Conservation (phyloP, 805 yeast genomes). For the Cyberlindnera subsufficiens region DNA sequence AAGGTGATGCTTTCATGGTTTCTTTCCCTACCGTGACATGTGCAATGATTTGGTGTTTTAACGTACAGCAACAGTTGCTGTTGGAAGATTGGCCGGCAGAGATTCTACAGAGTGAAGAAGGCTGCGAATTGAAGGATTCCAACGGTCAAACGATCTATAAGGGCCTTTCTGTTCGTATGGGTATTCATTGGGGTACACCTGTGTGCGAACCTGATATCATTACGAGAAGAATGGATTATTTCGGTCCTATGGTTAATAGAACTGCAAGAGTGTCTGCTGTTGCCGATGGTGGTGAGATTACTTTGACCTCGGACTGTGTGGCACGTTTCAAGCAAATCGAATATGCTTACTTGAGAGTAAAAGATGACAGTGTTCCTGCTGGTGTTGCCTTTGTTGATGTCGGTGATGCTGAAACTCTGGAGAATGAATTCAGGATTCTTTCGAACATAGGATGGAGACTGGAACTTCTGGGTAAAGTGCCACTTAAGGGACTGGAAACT, state of each 20-base stretch:
- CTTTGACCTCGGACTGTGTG: constrained; percentile 77
- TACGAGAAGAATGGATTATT: constrained; percentile 96
- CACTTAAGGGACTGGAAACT: constrained; percentile 89
- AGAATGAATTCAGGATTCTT: constrained; percentile 57
- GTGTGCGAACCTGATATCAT: constrained; percentile 93
- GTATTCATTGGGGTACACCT: constrained; percentile 97
- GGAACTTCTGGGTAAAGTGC: constrained; percentile 74
- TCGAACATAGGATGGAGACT: constrained; percentile 65
- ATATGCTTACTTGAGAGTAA: constrained; percentile 19
- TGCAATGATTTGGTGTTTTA: constrained; percentile 91
- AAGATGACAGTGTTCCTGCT: constrained; percentile 19
- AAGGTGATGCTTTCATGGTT: constrained; percentile 99
- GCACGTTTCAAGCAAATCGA: constrained; percentile 60
- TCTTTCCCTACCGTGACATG: constrained; percentile 90
- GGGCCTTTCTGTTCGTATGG: constrained; percentile 96
- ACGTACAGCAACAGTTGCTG: constrained; percentile 79
- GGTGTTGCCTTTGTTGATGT: constrained; percentile 38
- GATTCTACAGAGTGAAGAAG: constrained; percentile 77
- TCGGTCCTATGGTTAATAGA: constrained; percentile 97
- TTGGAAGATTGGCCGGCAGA: constrained; percentile 95
- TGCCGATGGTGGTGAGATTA: constrained; percentile 98
- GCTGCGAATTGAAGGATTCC: constrained; percentile 69
- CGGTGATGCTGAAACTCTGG: constrained; percentile 50
- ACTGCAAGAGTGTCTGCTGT: constrained; percentile 90
- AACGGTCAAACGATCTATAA: constrained; percentile 58